Conservation (phyloP, 306 rosid genomes). For the Acacia confusa region DNA sequence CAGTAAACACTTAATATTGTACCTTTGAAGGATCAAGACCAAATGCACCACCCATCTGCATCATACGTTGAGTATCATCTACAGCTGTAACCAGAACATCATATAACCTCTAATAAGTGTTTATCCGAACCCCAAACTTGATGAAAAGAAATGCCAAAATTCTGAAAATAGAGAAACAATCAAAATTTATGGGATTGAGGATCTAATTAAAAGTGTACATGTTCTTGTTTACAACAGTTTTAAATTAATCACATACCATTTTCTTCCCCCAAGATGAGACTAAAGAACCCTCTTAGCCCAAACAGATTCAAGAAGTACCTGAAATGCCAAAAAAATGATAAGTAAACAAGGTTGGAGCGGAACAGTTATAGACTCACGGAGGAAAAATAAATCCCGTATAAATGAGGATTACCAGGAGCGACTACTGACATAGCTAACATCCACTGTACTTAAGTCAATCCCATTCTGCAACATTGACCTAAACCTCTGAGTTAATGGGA, state of each 20-base stretch:
- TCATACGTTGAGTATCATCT: conserved; percentile 96
- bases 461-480: conserved; percentile 98
- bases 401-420: conserved; percentile 79
- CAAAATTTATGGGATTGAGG: background rate
- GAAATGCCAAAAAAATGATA: conserved; percentile 32
- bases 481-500: conserved; percentile 96
- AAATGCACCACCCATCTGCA: conserved; percentile 99
- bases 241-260: conserved; percentile 67
- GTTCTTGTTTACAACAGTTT: background rate
- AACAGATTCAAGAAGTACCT: conserved; percentile 98
- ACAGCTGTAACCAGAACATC: conserved; percentile 65
- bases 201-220: background rate
- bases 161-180: background rate
- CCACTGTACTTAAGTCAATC: conserved; percentile 98
- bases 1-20: conserved; percentile 24
- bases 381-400: conserved; percentile 8
- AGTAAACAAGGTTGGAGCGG: conserved; percentile 23
- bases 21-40: conserved; percentile 98
- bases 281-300: conserved; percentile 95
- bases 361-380: background rate
- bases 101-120: conserved; percentile 18
- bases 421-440: conserved; percentile 99
- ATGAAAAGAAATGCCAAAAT: background rate
- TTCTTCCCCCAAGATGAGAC: conserved; percentile 99
- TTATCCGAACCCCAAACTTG: conserved; percentile 11